A percentile compares a stretch with the other conserved stretches of the same genome.
Conservation (phyloP, 495 filamentous ascomycete genomes). For the Parathielavia hyrcaniae region DNA sequence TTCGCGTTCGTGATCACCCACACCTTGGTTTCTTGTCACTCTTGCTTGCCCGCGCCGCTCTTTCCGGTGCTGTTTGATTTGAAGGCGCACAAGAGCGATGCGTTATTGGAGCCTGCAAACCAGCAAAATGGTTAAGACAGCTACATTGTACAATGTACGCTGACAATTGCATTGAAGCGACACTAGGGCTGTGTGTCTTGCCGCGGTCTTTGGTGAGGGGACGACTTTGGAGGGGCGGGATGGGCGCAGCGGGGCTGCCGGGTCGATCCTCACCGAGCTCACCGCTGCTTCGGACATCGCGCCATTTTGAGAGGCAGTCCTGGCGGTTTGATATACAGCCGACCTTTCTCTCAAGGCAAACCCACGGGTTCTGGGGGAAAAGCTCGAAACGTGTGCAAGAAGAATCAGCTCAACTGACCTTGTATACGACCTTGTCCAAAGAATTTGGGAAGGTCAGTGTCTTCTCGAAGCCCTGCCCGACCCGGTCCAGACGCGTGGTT, state of each 20-base stretch:
- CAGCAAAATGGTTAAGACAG: not conserved
- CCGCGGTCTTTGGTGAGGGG: not conserved
- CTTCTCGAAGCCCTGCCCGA: slow-evolving; percentile 66
- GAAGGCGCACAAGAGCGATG: not conserved
- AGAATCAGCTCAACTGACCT: slow-evolving; percentile 53
- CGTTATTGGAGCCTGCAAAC: slow-evolving; percentile 7
- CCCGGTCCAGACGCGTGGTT: slow-evolving; percentile 71
- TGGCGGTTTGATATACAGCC: no score
- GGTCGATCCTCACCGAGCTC: slow-evolving; percentile 11
- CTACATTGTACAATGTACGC: not conserved
- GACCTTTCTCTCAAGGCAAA: no score
- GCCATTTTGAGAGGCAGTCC: not conserved
- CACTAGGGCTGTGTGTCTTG: not conserved
- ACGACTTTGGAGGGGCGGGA: slow-evolving; percentile 8
- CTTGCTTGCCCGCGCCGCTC: slow-evolving; percentile 2
- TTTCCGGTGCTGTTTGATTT: not conserved
- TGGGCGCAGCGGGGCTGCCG: not conserved
- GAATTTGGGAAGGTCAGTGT: slow-evolving; percentile 60
- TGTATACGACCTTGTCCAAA: slow-evolving; percentile 68
- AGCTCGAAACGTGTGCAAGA: slow-evolving; percentile 13
- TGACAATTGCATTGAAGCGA: not conserved
- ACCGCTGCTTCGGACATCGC: slow-evolving; percentile 9
- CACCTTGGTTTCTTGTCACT: not conserved
- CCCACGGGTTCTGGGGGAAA: not conserved
- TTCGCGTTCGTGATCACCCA: slow-evolving; percentile 11